Evolutionary conservation across 306 rosid genomes (phyloP), one percentile per base, ranked within the genome.

Genomic region (Begonia loranthoides): DNA sequence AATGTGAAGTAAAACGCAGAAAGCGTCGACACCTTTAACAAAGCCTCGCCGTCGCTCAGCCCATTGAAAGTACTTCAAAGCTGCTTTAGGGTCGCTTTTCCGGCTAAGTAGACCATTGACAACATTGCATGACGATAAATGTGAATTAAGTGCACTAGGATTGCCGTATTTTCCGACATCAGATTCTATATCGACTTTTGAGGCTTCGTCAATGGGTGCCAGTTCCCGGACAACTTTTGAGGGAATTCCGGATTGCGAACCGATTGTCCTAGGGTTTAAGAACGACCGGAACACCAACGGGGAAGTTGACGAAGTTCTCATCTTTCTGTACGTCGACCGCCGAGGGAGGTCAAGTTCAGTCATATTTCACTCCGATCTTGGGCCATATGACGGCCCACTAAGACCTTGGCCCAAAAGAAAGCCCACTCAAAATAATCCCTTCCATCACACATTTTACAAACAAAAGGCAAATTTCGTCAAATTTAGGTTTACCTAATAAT

Each of bases 1-100:
- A 61, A 76, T 76, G 54, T 80, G 85, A 63, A 83, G 69, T 67
- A 83, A 48, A 49, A 83, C 75, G 45, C 76, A 79, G 14, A 78
- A 9, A 41, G 56, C 59, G 56, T 74, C 76, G 38, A 58, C 72
- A n/a, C 73, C 61, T 50, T 56, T 66, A 12, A 57, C 64, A 17
- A 61, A 72, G 10, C 76, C 79, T 34, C 71, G 70, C 65, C 56
- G 43, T 13, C 34, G 45, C 59, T 68, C 66, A 9, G 54, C 62
- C 60, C 41, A 9, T 15, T 64, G 61, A 70, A 74, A 83, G 73
- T 63, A 73, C 54, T 41, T 13, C 41, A 80, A 41, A 46, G 87
- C 92, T 21, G 66, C 64, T 15, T 13, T 17, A 45, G 92, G 94
- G 16, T 76, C 66, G 15, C 44, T 45, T 14, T 28, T 76, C 64